Evolutionary conservation across 805 yeast species (phyloP).

Genomic region (Yamadazyma laniorum): DNA sequence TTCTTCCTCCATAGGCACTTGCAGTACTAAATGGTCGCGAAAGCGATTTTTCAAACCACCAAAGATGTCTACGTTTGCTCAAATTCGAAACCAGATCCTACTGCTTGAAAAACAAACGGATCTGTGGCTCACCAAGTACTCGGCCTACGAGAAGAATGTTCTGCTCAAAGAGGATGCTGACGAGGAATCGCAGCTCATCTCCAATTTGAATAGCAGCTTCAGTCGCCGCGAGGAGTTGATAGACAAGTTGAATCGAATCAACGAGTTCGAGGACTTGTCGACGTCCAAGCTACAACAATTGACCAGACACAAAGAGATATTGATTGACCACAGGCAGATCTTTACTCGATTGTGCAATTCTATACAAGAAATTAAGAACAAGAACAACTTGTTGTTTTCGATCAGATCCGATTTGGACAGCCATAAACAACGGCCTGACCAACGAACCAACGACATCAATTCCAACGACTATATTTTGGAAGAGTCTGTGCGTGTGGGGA

Average conservation of each 20-base stretch:
- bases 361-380: constrained; percentile 71
- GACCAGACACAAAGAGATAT: constrained; percentile 74
- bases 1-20: no score
- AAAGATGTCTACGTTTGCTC: constrained; percentile 51
- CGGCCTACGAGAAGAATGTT: constrained; percentile 29
- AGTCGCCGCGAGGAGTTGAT: constrained; percentile 51
- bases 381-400: constrained; percentile 67
- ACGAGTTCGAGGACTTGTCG: constrained; percentile 39
- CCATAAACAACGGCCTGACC: constrained; percentile 44
- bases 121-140: constrained; percentile 42
- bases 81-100: constrained; percentile 66
- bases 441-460: constrained; percentile 14
- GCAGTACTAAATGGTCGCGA: no score
- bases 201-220: constrained; percentile 22
- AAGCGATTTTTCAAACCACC: no score
- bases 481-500: constrained; percentile 72
- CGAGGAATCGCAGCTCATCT: constrained; percentile 16
- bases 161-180: constrained; percentile 23
- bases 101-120: constrained; percentile 74
- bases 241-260: constrained; percentile 24
- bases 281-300: constrained; percentile 79
- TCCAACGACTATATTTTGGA: constrained; percentile 75
- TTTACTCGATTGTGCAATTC: constrained; percentile 56
- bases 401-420: constrained; percentile 80
- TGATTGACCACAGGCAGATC: constrained; percentile 66